Evolutionary conservation across 2,329 filamentous ascomycete species (phyloP).

Genomic region (Pestalotiopsis sp.): DNA sequence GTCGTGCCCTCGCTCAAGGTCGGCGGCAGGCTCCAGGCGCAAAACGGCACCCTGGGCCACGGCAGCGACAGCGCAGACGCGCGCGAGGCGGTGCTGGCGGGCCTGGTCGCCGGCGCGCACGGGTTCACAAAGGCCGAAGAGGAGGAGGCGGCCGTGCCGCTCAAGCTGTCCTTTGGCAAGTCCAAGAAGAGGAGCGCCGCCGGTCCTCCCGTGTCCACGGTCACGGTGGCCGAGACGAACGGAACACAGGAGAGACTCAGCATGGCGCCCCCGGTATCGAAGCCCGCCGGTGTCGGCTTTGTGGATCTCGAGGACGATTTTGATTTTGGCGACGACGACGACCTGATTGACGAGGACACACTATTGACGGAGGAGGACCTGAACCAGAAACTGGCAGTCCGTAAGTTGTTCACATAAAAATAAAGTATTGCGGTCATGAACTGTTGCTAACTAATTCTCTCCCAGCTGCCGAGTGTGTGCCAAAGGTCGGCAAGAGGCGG

Average conservation of each 20-base stretch:
- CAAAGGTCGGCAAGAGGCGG: slow-evolving; percentile 84
- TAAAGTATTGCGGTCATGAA: not conserved
- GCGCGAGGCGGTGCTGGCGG: slow-evolving; percentile 83
- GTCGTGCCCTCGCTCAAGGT: slow-evolving; percentile 73
- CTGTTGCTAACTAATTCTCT: slow-evolving; percentile 26
- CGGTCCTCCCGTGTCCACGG: slow-evolving; percentile 32
- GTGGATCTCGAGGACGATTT: slow-evolving; percentile 70
- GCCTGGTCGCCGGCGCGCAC: slow-evolving; percentile 65
- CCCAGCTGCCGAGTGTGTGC: slow-evolving; percentile 79
- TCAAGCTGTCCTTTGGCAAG: slow-evolving; percentile 64
- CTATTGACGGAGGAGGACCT: slow-evolving; percentile 86
- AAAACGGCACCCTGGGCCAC: slow-evolving; percentile 64
- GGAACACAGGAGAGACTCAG: slow-evolving; percentile 37
- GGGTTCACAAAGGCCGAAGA: slow-evolving; percentile 76
- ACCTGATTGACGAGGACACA: slow-evolving; percentile 88
- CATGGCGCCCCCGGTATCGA: slow-evolving; percentile 38
- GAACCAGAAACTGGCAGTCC: slow-evolving; percentile 74
- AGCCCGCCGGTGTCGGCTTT: slow-evolving; percentile 66
- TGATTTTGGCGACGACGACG: slow-evolving; percentile 69
- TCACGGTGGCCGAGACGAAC: slow-evolving; percentile 40
- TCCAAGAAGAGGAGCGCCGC: slow-evolving; percentile 57
- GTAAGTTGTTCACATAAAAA: slow-evolving; percentile 56
- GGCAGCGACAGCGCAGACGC: slow-evolving; percentile 50
- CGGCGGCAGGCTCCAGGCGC: slow-evolving; percentile 68
- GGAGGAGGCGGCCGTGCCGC: slow-evolving; percentile 57